phyloP scores from a whole-genome alignment of 371 early-diverging fungal genomes.

The Vairimorpha ceranae region DNA sequence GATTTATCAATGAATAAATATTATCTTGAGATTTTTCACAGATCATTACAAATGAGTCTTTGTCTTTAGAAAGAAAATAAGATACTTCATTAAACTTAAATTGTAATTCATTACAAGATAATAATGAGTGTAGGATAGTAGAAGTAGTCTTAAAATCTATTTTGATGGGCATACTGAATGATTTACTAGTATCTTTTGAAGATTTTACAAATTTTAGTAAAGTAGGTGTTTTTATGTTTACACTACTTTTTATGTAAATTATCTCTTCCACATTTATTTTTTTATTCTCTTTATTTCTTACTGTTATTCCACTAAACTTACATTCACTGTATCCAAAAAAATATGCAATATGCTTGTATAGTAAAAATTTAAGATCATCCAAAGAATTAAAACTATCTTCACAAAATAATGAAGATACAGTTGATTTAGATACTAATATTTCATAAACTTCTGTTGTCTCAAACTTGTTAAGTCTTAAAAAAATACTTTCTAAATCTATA shows the following conservation, averaged over 20 bases:
- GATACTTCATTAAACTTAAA: neutral
- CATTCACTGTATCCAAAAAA: slow-evolving; percentile 1
- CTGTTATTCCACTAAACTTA: slow-evolving; percentile 7
- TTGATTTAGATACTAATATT: neutral
- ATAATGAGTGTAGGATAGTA: neutral
- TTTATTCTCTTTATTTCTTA: slow-evolving; percentile 13
- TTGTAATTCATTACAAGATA: neutral
- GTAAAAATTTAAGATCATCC: neutral
- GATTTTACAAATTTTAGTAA: neutral
- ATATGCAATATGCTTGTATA: neutral
- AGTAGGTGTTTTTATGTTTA: neutral
- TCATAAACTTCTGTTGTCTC: neutral
- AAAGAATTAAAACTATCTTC: neutral
- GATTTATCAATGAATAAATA: neutral
- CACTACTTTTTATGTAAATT: neutral
- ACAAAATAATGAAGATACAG: neutral
- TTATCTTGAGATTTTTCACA: neutral
- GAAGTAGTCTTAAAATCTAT: neutral
- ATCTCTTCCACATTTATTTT: slow-evolving; percentile 4
- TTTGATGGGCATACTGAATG: neutral
- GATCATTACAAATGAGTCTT: neutral
- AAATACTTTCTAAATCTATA: neutral
- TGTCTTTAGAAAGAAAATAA: neutral
- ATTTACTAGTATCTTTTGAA: neutral
- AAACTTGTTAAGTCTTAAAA: neutral